Percentiles rank a stretch among this genome's conserved stretches.
Conservation (phyloP, 495 filamentous ascomycete genomes). For the Beverwykella pulmonaria region DNA sequence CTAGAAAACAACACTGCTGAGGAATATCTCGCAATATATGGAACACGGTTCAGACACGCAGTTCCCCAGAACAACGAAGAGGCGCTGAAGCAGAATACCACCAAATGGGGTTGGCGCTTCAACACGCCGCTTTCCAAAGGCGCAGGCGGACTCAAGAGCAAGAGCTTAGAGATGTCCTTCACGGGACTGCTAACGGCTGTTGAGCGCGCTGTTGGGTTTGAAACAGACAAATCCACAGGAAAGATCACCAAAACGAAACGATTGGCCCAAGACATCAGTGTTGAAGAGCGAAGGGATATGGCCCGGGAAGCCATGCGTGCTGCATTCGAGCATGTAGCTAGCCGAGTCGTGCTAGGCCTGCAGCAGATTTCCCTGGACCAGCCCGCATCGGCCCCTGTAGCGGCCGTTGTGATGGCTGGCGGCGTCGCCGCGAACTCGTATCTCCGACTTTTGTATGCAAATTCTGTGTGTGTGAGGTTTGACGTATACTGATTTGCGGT, state of each 20-base stretch:
- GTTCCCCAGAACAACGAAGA: constrained; percentile 58
- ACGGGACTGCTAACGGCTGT: constrained; percentile 62
- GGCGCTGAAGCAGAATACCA: constrained; percentile 51
- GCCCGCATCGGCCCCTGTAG: constrained; percentile 39
- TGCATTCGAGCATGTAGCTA: constrained; percentile 86
- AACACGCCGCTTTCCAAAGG: constrained; percentile 59
- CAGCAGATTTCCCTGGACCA: constrained; percentile 41
- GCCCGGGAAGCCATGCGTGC: constrained; percentile 74
- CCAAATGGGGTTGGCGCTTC: constrained; percentile 61
- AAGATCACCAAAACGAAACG: constrained; percentile 18
- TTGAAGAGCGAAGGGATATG: constrained; percentile 61
- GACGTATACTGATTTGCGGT: neutral
- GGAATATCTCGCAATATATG: constrained; percentile 48
- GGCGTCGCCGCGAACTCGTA: constrained; percentile 86
- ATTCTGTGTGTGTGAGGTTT: neutral
- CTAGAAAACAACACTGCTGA: constrained; percentile 35
- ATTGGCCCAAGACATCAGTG: constrained; percentile 32
- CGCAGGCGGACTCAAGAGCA: constrained; percentile 38
- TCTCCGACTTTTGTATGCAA: constrained; percentile 61
- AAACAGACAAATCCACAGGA: constrained; percentile 38
- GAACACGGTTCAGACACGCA: constrained; percentile 18
- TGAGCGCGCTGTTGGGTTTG: constrained; percentile 51
- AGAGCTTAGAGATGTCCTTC: constrained; percentile 63
- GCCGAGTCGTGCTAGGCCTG: constrained; percentile 69
- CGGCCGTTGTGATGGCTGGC: constrained; percentile 78